A percentile compares a stretch with the other conserved stretches of the same genome.
phyloP scores from a whole-genome alignment of 2,329 filamentous ascomycete genomes.

The Cordyceps pruinosa region DNA sequence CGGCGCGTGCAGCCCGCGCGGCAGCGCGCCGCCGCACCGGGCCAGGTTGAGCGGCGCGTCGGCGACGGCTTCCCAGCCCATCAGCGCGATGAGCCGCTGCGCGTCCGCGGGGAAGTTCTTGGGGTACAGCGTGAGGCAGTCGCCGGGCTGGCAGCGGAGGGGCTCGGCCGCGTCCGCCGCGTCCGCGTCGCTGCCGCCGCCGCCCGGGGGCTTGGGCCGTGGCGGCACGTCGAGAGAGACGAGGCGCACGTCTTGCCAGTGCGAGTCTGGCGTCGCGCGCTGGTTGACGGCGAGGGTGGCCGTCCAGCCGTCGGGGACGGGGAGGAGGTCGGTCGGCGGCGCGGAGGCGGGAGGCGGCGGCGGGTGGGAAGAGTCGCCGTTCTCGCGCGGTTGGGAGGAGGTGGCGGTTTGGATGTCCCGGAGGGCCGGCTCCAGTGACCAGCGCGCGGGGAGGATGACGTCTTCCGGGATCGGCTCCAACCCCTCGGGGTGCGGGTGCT shows the following conservation, averaged over 20 bases:
- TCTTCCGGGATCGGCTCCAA: slow-evolving; percentile 65
- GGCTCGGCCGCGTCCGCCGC: slow-evolving; percentile 15
- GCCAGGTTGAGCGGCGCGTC: slow-evolving; percentile 58
- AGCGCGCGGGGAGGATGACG: slow-evolving; percentile 69
- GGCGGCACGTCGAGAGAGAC: slow-evolving; percentile 51
- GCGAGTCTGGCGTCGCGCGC: slow-evolving; percentile 64
- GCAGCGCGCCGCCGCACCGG: slow-evolving; percentile 25
- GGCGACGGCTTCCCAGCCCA: slow-evolving; percentile 70
- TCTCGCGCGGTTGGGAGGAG: not conserved
- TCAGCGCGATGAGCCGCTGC: slow-evolving; percentile 66
- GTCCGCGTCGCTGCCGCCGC: not conserved
- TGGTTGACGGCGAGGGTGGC: slow-evolving; percentile 59
- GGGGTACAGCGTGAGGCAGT: slow-evolving; percentile 74
- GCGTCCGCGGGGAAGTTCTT: slow-evolving; percentile 83
- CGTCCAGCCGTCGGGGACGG: slow-evolving; percentile 48
- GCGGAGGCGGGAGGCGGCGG: slow-evolving; percentile 14
- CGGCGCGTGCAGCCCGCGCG: slow-evolving; percentile 30
- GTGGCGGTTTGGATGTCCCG: not conserved
- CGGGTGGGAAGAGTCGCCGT: slow-evolving; percentile 12
- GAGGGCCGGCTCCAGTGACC: slow-evolving; percentile 28
- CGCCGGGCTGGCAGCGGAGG: slow-evolving; percentile 56
- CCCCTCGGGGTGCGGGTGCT: slow-evolving; percentile 62
- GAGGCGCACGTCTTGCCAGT: slow-evolving; percentile 93
- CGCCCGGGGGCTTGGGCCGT: slow-evolving; percentile 11
- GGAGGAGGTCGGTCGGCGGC: slow-evolving; percentile 35